A percentile compares a stretch with the other conserved stretches of the same genome.
Evolutionary conservation across 108 stramenopile genomes (phyloP).

Genomic region (Pseudonitzschia multistriata): DNA sequence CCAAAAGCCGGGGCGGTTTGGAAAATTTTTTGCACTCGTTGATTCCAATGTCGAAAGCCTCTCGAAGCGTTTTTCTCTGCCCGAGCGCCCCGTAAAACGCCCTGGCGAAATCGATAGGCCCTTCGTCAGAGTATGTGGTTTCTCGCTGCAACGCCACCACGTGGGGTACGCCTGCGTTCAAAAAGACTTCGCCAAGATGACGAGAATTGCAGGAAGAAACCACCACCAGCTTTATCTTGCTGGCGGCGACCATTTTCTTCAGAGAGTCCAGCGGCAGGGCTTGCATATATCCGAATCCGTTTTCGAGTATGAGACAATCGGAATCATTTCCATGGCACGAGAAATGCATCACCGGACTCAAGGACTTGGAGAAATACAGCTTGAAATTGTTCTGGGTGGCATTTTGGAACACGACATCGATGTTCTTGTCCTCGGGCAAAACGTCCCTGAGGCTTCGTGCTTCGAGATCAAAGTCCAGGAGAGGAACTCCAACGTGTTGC

Average conservation of each 20-base stretch:
- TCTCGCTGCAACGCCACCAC: conserved; percentile 29
- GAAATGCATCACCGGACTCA: conserved; percentile 49
- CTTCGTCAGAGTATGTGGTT: conserved; percentile 55
- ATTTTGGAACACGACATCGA: conserved; percentile 38
- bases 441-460: background rate
- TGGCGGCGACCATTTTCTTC: conserved; percentile 10
- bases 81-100: conserved; percentile 56
- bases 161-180: conserved; percentile 81
- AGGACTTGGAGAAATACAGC: conserved; percentile 28
- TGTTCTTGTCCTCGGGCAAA: conserved; percentile 22
- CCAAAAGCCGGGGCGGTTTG: background rate
- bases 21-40: background rate
- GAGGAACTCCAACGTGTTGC: conserved; percentile 26
- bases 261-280: conserved; percentile 32
- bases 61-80: conserved; percentile 50
- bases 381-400: conserved; percentile 56
- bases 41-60: conserved; percentile 56
- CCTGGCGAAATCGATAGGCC: conserved; percentile 58
- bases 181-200: conserved; percentile 59
- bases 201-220: conserved; percentile 77
- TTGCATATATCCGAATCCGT: conserved; percentile 63
- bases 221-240: conserved; percentile 59
- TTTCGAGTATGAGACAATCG: conserved; percentile 59
- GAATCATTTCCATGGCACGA: conserved; percentile 52
- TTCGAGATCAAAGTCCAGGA: conserved; percentile 32